Base-by-base conservation (phyloP, 2,329 filamentous ascomycete genomes). In the Penicillium sp. region DNA sequence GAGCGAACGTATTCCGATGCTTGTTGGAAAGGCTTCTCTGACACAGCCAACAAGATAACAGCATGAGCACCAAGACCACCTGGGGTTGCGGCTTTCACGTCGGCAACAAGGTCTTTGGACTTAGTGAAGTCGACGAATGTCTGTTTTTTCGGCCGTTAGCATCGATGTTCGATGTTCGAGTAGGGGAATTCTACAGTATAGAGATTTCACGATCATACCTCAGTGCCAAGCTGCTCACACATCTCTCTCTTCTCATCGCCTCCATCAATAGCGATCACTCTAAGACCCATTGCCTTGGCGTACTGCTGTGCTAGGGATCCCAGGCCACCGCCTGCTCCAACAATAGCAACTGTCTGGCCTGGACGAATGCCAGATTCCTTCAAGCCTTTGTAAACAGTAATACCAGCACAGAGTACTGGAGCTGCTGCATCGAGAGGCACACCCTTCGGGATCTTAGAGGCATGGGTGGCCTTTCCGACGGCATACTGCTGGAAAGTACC, bases 401-500 rank as follows among this genome's bases (percentile, higher is more conserved):
- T 87, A 71, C 90, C 90, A 37, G 90, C 90, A 74, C 90, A 95
- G 19, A 95, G 84, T 47, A 96, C 82, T 17, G 91, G 91, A 1
- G 90, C 84, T 53, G 95, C 82, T 48, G 85, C 85, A 69, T 92
- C 91, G 41, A 96, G 85, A 56, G 85, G 80, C 59, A 88, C 83
- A 31, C 88, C 84, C 73, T 91, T 87, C 61, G 89, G 89, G 60
- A 97, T 89, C 64, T 88, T 85, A 26, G 91, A 89, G 17, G 94
- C 85, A 74, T 96, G 90, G 25, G 87, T 86, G 19, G 91, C 91
- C 75, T 96, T 95, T 65, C 87, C 91, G 60, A 96, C 84, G 73
- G 84, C 85, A 79, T 96, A 97, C 79, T 96, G 87, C 78, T 97
- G 92, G 83, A 97, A 97, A 48, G 87, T 87, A 38, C 92, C 92